These are phyloP conservation scores for Crithidia thermophila DNA, from an alignment of 208 protist species.

Conservation along the genomic window DNA sequence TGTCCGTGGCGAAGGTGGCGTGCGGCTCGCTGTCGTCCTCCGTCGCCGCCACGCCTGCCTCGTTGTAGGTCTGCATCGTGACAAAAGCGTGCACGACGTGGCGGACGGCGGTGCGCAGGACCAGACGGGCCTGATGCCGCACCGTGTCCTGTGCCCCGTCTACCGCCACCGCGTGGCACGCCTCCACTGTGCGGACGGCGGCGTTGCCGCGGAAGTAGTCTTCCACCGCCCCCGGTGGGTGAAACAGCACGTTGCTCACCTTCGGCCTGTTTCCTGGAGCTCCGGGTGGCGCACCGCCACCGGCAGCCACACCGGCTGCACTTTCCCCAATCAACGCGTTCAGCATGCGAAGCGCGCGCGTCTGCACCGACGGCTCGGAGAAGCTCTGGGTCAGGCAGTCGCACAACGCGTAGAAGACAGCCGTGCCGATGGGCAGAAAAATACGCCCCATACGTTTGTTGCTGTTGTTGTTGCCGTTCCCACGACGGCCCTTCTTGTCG, in stretches of 20 bases:
- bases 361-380: slow-evolving; percentile 40
- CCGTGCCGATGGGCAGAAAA: neutral
- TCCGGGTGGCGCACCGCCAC: neutral
- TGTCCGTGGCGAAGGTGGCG: slow-evolving; percentile 51
- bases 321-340: slow-evolving; percentile 34
- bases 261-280: neutral
- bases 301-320: neutral
- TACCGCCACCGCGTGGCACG: slow-evolving; percentile 44
- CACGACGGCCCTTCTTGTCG: neutral
- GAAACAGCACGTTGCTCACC: neutral
- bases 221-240: slow-evolving; percentile 10
- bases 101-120: slow-evolving; percentile 18
- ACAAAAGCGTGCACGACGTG: slow-evolving; percentile 28
- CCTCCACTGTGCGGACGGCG: slow-evolving; percentile 51
- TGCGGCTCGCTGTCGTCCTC: slow-evolving; percentile 5
- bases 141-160: slow-evolving; percentile 39
- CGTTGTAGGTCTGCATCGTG: slow-evolving; percentile 12
- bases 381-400: slow-evolving; percentile 44
- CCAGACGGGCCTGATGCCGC: slow-evolving; percentile 21
- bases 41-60: neutral
- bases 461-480: neutral
- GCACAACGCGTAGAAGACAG: slow-evolving; percentile 42
- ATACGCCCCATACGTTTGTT: slow-evolving; percentile 20
- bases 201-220: slow-evolving; percentile 38
- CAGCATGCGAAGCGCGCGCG: slow-evolving; percentile 48